Conservation (phyloP, 2,329 filamentous ascomycete genomes). For the Penicillium brevicompactum region DNA sequence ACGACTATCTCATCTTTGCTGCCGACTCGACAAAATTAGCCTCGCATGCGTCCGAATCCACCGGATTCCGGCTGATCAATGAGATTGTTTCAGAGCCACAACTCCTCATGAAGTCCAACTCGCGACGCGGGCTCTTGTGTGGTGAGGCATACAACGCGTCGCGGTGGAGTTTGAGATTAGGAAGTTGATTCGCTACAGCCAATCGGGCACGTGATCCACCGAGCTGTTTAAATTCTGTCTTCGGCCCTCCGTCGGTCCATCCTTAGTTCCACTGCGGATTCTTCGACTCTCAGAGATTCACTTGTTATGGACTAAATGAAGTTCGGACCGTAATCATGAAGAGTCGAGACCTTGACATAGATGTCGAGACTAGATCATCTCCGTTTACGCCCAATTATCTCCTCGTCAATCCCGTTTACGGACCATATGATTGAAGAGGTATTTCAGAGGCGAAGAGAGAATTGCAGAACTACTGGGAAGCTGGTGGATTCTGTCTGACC, state of each 20-base stretch:
- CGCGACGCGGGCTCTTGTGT: neutral
- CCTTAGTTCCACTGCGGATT: slow-evolving; percentile 42
- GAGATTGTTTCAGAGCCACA: neutral
- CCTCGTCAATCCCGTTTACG: slow-evolving; percentile 57
- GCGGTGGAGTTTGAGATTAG: neutral
- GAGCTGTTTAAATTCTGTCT: neutral
- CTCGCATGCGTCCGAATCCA: too few relatives aligned
- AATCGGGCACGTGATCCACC: neutral
- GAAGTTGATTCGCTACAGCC: neutral
- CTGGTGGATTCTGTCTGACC: slow-evolving; percentile 9
- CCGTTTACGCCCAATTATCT: slow-evolving; percentile 73
- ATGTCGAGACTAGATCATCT: neutral
- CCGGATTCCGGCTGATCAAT: too few relatives aligned
- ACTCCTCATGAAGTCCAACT: neutral
- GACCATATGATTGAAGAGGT: slow-evolving; percentile 71
- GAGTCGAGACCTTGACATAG: slow-evolving; percentile 60
- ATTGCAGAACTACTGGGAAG: slow-evolving; percentile 26
- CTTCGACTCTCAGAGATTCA: slow-evolving; percentile 25
- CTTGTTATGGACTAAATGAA: slow-evolving; percentile 28
- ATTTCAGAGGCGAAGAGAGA: slow-evolving; percentile 88
- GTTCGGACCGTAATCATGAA: slow-evolving; percentile 32
- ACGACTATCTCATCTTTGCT: neutral
- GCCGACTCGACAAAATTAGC: too few relatives aligned
- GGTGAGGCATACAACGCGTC: neutral
- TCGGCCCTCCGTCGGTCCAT: neutral